Evolutionary conservation across 2,329 filamentous ascomycete genomes (phyloP).

Genomic region (Sclerotinia sclerotiorum): DNA sequence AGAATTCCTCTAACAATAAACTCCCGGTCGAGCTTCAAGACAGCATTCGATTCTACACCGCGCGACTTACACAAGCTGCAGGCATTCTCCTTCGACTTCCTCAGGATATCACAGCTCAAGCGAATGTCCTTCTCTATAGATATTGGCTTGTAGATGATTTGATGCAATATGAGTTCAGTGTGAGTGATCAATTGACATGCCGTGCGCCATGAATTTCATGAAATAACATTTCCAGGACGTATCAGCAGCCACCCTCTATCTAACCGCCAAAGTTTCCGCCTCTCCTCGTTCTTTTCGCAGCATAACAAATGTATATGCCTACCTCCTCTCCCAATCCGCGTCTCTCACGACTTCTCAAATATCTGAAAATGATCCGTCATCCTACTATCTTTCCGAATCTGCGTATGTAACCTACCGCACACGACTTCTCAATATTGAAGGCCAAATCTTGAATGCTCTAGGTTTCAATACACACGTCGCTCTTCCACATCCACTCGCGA

Average conservation of each 20-base stretch:
- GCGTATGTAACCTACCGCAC: slow-evolving; percentile 65
- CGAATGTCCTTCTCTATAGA: slow-evolving; percentile 76
- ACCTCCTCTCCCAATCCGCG: slow-evolving; percentile 66
- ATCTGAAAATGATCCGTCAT: slow-evolving; percentile 45
- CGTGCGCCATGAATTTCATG: background rate
- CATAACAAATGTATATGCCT: slow-evolving; percentile 80
- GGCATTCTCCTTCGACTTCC: slow-evolving; percentile 80
- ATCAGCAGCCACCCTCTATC: slow-evolving; percentile 78
- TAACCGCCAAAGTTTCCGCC: slow-evolving; percentile 79
- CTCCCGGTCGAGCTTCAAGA: slow-evolving; percentile 70
- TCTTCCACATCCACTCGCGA: slow-evolving; percentile 79
- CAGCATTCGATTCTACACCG: slow-evolving; percentile 68
- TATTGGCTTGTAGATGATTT: slow-evolving; percentile 66
- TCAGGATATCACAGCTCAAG: slow-evolving; percentile 81
- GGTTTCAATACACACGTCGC: slow-evolving; percentile 83
- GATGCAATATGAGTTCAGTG: slow-evolving; percentile 56
- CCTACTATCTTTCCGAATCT: slow-evolving; percentile 71
- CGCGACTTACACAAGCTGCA: slow-evolving; percentile 73
- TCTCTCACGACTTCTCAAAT: slow-evolving; percentile 28
- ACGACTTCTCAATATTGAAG: slow-evolving; percentile 71
- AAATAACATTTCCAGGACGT: slow-evolving; percentile 57
- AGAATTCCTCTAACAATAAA: slow-evolving; percentile 54
- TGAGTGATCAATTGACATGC: slow-evolving; percentile 20
- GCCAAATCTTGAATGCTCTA: slow-evolving; percentile 70
- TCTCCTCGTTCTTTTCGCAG: slow-evolving; percentile 75